phyloP scores from a whole-genome alignment of 1,284 basidiomycete species.

The Pulveroboletus sp. region DNA sequence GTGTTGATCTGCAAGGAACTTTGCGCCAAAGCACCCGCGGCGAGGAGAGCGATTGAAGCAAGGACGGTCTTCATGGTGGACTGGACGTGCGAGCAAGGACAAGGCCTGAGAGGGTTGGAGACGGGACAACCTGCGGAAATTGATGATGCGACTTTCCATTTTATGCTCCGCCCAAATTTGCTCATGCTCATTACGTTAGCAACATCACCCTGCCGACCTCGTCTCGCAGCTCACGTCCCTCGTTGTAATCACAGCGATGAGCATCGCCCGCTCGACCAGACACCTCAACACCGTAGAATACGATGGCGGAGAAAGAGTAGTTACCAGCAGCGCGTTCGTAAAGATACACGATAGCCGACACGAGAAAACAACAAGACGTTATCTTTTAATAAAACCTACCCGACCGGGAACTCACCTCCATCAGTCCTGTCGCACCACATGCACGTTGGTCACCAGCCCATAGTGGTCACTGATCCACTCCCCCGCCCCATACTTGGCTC shows the following conservation, averaged over 20 bases:
- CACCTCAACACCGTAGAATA: not conserved
- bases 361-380: not conserved
- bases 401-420: constrained; percentile 5
- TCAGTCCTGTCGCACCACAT: constrained; percentile 33
- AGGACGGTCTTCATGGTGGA: constrained; percentile 48
- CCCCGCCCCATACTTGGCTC: constrained; percentile 42
- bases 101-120: not conserved
- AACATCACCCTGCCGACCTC: constrained; percentile 1
- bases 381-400: constrained; percentile 9
- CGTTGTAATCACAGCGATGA: constrained; percentile 21
- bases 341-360: constrained; percentile 8
- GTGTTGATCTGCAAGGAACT: constrained; percentile 55
- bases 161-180: constrained; percentile 38
- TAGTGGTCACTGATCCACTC: constrained; percentile 68
- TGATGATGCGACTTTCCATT: constrained; percentile 11
- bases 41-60: constrained; percentile 42
- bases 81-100: not conserved
- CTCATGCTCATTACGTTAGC: constrained; percentile 13
- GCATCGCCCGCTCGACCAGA: not conserved
- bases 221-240: not conserved
- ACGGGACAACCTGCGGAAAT: constrained; percentile 25
- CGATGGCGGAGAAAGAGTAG: not conserved
- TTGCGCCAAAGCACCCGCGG: constrained; percentile 42
- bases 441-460: constrained; percentile 53
- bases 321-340: not conserved